Evolutionary conservation across 2,329 filamentous ascomycete genomes (phyloP), one percentile per base, ranked within the genome.

Genomic region (Neopestalotiopsis sp.): DNA sequence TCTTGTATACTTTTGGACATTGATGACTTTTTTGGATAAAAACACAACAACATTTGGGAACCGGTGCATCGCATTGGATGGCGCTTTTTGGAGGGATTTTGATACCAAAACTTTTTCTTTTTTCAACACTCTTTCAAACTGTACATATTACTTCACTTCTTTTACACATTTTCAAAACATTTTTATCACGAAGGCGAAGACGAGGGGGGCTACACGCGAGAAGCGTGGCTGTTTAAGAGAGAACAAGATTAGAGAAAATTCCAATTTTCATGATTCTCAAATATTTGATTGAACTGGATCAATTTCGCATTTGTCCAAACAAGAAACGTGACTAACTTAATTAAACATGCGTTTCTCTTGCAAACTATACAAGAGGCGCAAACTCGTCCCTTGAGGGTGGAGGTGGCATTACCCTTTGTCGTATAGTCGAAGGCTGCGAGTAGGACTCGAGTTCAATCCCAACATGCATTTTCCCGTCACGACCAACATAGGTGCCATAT

Each of bases 81-180:
- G 59, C 59, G 59, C 34, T 62, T 62, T 28, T 62, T 53, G 45
- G n/a, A 9, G 6, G 45, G 45, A 38, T 40, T 30, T 30, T 62
- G 59, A 62, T 62, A 62, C 59, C 59, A 62, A 2, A 62, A 20
- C 34, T 62, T 30, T 5, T 62, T 62, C 10, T 28, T 10, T 2
- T 38, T 10, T 10, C 34, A 6, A 38, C 59, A 62, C 32, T 62
- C 32, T 62, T 62, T 53, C 45, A 34, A 28, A 14, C 30, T 62
- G 59, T 62, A 62, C 59, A 62, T 62, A 62, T 62, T 38, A 38
- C 10, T 38, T 62, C 34, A 12, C 12, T 59, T 59, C 30, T 30
- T 28, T 59, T 5, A 38, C 24, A 17, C 24, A 4, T 32, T 14
- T 34, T 59, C 30, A 6, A 2, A 14, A 30, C 57, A 3, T 2